Evolutionary conservation across 148 eudicot genomes (phyloP).

Genomic region (Euryodendron excelsum): DNA sequence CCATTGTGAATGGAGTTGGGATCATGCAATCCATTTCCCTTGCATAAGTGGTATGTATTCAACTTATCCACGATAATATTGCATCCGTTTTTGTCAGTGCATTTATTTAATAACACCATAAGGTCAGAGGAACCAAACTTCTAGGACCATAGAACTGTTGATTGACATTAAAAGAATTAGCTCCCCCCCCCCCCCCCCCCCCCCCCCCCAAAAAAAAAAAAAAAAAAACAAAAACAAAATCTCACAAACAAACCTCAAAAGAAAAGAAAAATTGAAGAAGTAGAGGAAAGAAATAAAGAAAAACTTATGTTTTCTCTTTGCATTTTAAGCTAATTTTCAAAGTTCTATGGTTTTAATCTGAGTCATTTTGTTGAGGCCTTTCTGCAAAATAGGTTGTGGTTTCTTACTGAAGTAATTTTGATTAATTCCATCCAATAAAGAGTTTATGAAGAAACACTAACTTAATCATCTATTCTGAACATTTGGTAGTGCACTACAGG

Average conservation of each 20-base stretch:
- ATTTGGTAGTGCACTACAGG: slow-evolving; percentile 71
- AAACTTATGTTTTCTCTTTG: background rate
- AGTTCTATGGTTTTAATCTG: background rate
- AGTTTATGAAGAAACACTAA: slow-evolving; percentile 5
- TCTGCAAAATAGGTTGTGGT: background rate
- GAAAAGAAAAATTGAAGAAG: background rate
- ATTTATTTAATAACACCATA: no score
- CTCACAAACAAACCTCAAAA: no score
- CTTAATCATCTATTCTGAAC: background rate
- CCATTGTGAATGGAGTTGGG: no score
- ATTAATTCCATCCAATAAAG: background rate
- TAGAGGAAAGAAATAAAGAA: background rate
- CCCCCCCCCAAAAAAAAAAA: no score
- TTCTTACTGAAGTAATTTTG: background rate
- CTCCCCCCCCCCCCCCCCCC: no score
- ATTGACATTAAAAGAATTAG: no score
- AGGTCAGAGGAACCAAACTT: no score
- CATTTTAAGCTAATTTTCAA: background rate
- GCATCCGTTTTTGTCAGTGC: no score
- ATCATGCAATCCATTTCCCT: no score
- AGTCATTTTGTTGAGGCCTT: background rate
- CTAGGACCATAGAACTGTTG: no score
- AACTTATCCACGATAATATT: no score
- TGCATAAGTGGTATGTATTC: no score
- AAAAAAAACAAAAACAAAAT: background rate